Percentiles rank a stretch among this genome's conserved stretches.
Evolutionary conservation across 495 filamentous ascomycete species (phyloP).

Genomic region (Hypoxylon fragiforme): DNA sequence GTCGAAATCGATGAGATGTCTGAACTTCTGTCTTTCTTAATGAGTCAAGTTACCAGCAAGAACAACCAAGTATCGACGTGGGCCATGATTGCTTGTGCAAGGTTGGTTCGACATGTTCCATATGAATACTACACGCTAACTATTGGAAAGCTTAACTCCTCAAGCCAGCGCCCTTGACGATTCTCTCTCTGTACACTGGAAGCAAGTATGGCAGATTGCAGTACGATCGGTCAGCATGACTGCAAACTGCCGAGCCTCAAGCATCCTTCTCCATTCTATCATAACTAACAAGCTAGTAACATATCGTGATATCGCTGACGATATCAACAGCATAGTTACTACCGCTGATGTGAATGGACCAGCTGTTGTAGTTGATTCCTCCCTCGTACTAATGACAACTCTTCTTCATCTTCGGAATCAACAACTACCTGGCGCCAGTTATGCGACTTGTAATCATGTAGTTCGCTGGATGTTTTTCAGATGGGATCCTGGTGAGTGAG

Average conservation of each 20-base stretch:
- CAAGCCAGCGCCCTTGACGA: constrained; percentile 29
- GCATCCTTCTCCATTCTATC: constrained; percentile 71
- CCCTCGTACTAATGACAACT: constrained; percentile 71
- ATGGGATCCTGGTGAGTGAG: constrained; percentile 72
- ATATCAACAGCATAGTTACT: constrained; percentile 68
- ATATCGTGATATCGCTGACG: constrained; percentile 63
- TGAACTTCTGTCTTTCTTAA: constrained; percentile 42
- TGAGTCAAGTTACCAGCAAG: constrained; percentile 42
- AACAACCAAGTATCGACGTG: constrained; percentile 46
- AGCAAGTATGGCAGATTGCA: constrained; percentile 73
- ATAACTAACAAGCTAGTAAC: constrained; percentile 64
- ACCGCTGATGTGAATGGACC: constrained; percentile 82
- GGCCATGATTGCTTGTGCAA: constrained; percentile 65
- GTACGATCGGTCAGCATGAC: constrained; percentile 70
- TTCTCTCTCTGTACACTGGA: constrained; percentile 56
- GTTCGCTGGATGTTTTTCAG: constrained; percentile 77
- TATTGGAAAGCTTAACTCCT: constrained; percentile 26
- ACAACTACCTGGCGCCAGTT: constrained; percentile 65
- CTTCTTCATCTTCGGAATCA: constrained; percentile 61
- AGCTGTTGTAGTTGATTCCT: constrained; percentile 74
- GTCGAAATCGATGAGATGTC: constrained; percentile 45
- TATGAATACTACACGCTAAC: constrained; percentile 21
- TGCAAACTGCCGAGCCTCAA: constrained; percentile 75
- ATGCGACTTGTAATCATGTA: constrained; percentile 67
- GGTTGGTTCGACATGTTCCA: constrained; percentile 43